Percentiles rank a stretch among this genome's conserved stretches.
Conservation (phyloP, 2,329 filamentous ascomycete species). For the Xylariaceae sp. region DNA sequence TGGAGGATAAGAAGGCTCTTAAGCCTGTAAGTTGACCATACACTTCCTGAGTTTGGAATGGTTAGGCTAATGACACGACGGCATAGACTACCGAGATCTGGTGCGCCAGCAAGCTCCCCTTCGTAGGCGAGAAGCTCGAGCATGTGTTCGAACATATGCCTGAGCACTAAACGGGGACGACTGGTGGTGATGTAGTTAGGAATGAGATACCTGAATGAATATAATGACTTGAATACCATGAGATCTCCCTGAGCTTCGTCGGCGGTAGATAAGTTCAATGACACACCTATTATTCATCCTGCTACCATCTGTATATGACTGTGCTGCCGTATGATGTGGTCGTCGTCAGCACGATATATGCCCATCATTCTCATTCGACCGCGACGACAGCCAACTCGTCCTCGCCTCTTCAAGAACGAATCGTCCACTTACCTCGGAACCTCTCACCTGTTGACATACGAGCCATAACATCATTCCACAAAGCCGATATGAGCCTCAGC, state of each 20-base stretch:
- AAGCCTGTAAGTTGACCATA: slow-evolving; percentile 49
- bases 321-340: too few species aligned
- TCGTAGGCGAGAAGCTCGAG: slow-evolving; percentile 60
- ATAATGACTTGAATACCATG: slow-evolving; percentile 12
- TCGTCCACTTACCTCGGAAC: too few species aligned
- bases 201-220: background rate
- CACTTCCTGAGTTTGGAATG: too few species aligned
- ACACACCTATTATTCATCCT: background rate
- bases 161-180: slow-evolving; percentile 18
- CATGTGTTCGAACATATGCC: slow-evolving; percentile 62
- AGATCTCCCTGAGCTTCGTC: slow-evolving; percentile 14
- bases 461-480: too few species aligned
- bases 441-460: too few species aligned
- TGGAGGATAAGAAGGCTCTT: slow-evolving; percentile 60
- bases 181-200: background rate
- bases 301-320: too few species aligned
- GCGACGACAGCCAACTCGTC: too few species aligned
- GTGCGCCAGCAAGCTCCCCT: slow-evolving; percentile 63
- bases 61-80: slow-evolving; percentile 3
- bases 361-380: too few species aligned
- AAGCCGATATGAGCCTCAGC: too few species aligned
- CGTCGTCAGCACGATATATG: too few species aligned
- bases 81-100: slow-evolving; percentile 61
- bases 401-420: too few species aligned
- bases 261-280: slow-evolving; percentile 16